These are phyloP conservation scores for Pseudotulostoma volvatum DNA, from an alignment of 495 filamentous ascomycete genomes.

Conservation along the genomic window DNA sequence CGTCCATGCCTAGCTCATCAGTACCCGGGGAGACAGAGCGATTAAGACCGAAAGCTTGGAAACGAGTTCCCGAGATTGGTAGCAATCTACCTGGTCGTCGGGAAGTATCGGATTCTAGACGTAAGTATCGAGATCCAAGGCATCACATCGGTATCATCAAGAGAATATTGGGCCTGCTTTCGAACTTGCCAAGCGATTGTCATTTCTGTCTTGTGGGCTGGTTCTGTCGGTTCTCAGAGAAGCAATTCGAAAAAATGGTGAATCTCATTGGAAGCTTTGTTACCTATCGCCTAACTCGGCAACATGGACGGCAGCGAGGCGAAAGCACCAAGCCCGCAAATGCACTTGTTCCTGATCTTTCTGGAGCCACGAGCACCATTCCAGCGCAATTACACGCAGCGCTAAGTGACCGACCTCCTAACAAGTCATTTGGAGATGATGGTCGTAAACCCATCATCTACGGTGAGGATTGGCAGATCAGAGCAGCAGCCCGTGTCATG, in stretches of 20 bases:
- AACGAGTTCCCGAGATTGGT: slow-evolving; percentile 1
- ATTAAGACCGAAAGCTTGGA: neutral
- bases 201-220: slow-evolving; percentile 75
- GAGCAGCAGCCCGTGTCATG: slow-evolving; percentile 66
- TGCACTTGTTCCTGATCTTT: slow-evolving; percentile 55
- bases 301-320: slow-evolving; percentile 50
- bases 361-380: slow-evolving; percentile 39
- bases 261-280: slow-evolving; percentile 68
- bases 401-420: slow-evolving; percentile 39
- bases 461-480: slow-evolving; percentile 82
- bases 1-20: neutral
- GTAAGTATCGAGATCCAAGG: slow-evolving; percentile 22
- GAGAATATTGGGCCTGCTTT: slow-evolving; percentile 63
- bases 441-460: slow-evolving; percentile 43
- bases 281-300: slow-evolving; percentile 62
- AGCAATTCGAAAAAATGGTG: slow-evolving; percentile 53
- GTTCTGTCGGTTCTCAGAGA: slow-evolving; percentile 58
- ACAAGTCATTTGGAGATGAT: slow-evolving; percentile 24
- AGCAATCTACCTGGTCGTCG: slow-evolving; percentile 10
- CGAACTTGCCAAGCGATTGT: slow-evolving; percentile 58
- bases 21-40: neutral
- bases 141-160: slow-evolving; percentile 76
- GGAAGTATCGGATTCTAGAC: slow-evolving; percentile 9
- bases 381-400: slow-evolving; percentile 66
- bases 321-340: slow-evolving; percentile 36